Base-by-base conservation (phyloP, 257 asterid species). In the Solanum ahanhuiri region DNA sequence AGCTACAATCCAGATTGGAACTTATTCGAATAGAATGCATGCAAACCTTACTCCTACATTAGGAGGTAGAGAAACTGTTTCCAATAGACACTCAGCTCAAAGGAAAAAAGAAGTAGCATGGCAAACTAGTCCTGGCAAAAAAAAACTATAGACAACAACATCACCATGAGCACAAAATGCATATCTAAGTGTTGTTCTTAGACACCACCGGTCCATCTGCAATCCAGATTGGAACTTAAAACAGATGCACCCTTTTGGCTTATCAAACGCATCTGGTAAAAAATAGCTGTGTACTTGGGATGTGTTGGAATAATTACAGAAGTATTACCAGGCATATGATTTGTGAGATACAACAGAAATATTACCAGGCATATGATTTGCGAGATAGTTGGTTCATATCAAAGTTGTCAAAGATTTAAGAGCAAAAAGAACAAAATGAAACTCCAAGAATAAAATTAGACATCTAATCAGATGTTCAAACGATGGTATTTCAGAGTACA, bases 401-500 rank as follows among this genome's bases (percentile, higher is more conserved):
- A 35, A 72, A 2, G 30, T 9, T 18, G 0, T 34, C 10, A 0
- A 23, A 23, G 31, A 63, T 63, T 63, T 63, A 63, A 63, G 70
- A 63, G 31, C 17, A n/a, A 63, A n/a, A 63, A n/a, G 69, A 4
- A n/a, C 28, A 60, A 60, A 60, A 60, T 60, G 69, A 23, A 81
- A 48, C 41, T 48, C 84, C 84, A 30, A 10, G 69, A 51, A 81
- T 37, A 81, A 48, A 81, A 81, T 48, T 30, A 30, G 69, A 81
- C 84, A 25, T 81, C 30, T 81, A 17, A 8, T 17, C 0, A 30
- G 69, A 81, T 30, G 84, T 9, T 30, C 35, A 63, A 48, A 63
- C 22, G 0, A 1, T 48, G 84, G 20, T 48, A 20, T 81, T 81
- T 81, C 43, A 11, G 43, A 48, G 28, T 31, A 48, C 37, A 48